These are phyloP conservation scores for Candida namnaoensis DNA, from an alignment of 805 yeast genomes.

Conservation along the genomic window DNA sequence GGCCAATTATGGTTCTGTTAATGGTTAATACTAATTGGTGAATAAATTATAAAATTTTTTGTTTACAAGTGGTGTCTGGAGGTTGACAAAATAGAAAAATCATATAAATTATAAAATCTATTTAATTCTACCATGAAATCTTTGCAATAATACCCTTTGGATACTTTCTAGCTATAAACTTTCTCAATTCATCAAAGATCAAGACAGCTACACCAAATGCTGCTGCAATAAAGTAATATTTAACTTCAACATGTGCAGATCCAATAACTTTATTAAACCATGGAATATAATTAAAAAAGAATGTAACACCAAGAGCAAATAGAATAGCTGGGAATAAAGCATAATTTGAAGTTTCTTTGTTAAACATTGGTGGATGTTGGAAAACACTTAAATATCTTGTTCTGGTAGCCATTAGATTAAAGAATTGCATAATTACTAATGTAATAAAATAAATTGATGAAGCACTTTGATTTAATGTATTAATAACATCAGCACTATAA, in stretches of 20 bases:
- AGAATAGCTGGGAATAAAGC: slow-evolving; percentile 24
- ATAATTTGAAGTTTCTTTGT: slow-evolving; percentile 15
- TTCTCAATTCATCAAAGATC: slow-evolving; percentile 33
- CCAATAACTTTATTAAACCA: slow-evolving; percentile 26
- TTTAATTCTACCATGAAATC: slow-evolving; percentile 28
- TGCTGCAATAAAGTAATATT: slow-evolving; percentile 35
- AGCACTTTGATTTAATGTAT: slow-evolving; percentile 20
- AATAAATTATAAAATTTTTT: no score
- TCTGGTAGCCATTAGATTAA: slow-evolving; percentile 34
- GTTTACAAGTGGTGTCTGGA: no score
- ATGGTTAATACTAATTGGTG: no score
- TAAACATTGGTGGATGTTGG: slow-evolving; percentile 29
- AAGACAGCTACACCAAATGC: slow-evolving; percentile 34
- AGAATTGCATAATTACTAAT: slow-evolving; percentile 38
- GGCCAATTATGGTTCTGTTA: no score
- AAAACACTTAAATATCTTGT: slow-evolving; percentile 32
- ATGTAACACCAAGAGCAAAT: slow-evolving; percentile 28
- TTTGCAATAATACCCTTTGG: slow-evolving; percentile 30
- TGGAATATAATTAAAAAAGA: slow-evolving; percentile 34
- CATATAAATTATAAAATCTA: no score
- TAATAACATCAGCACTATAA: slow-evolving; percentile 15
- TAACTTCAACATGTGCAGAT: slow-evolving; percentile 32
- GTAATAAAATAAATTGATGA: slow-evolving; percentile 38
- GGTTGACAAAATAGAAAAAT: no score
- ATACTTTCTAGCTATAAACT: slow-evolving; percentile 23